These are phyloP conservation scores for Wickerhamomyces mucosus DNA, from an alignment of 805 yeast genomes.

Conservation along the genomic window DNA sequence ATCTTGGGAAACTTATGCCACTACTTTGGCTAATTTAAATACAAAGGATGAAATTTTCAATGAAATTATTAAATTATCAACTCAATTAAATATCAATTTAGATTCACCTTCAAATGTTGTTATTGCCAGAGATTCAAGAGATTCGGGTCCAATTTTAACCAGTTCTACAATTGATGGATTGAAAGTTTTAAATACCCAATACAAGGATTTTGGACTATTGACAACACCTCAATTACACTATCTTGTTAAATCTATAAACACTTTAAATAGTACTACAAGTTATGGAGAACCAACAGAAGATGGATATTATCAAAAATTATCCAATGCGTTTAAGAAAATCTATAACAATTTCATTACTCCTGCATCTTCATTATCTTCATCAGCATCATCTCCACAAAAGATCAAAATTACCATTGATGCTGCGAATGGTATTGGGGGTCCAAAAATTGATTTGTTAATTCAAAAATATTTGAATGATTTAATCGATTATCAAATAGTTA, in stretches of 20 bases:
- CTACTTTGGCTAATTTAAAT: conserved; percentile 64
- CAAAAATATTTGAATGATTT: conserved; percentile 28
- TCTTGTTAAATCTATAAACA: conserved; percentile 66
- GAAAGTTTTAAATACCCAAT: conserved; percentile 34
- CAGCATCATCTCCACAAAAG: conserved; percentile 11
- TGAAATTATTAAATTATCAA: conserved; percentile 29
- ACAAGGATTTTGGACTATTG: conserved; percentile 52
- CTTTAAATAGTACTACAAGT: conserved; percentile 25
- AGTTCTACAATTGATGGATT: conserved; percentile 55
- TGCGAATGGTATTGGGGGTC: conserved; percentile 97
- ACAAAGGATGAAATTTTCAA: conserved; percentile 32
- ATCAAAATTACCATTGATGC: conserved; percentile 65
- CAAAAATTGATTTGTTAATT: conserved; percentile 46
- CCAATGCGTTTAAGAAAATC: conserved; percentile 41
- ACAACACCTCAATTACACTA: conserved; percentile 96
- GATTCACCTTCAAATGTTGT: conserved; percentile 36
- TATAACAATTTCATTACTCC: conserved; percentile 21
- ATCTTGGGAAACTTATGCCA: conserved; percentile 78
- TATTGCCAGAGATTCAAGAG: conserved; percentile 85
- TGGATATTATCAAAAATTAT: conserved; percentile 63
- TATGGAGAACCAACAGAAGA: conserved; percentile 56
- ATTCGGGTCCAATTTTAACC: conserved; percentile 62
- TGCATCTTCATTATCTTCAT: no score
- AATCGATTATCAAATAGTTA: conserved; percentile 40
- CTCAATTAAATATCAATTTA: conserved; percentile 37